Evolutionary conservation across 495 filamentous ascomycete species (phyloP).

Genomic region (Xylaria palmicola): DNA sequence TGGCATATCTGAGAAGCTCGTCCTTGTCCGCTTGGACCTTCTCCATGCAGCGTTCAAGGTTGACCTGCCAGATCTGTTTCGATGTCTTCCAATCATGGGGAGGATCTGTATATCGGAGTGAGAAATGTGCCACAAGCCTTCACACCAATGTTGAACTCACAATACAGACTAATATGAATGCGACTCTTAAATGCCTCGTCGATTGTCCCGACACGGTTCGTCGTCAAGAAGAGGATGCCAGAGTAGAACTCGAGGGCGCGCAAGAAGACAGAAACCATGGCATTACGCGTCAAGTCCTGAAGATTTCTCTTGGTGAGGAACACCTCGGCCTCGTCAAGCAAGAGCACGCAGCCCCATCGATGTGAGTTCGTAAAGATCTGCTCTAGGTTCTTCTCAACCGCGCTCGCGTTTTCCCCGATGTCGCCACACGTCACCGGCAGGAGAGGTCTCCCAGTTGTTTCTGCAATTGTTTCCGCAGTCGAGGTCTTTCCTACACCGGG

Average conservation of each 20-base stretch:
- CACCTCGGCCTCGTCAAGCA: slow-evolving; percentile 77
- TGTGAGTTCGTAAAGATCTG: slow-evolving; percentile 87
- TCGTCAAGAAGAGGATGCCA: slow-evolving; percentile 53
- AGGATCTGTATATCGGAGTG: slow-evolving; percentile 47
- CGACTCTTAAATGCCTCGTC: slow-evolving; percentile 42
- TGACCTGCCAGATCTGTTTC: slow-evolving; percentile 75
- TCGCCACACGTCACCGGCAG: slow-evolving; percentile 85
- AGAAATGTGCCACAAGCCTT: slow-evolving; percentile 27
- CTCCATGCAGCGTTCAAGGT: slow-evolving; percentile 59
- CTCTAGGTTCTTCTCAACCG: slow-evolving; percentile 73
- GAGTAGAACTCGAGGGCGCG: slow-evolving; percentile 59
- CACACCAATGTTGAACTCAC: slow-evolving; percentile 79
- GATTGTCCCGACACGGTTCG: slow-evolving; percentile 42
- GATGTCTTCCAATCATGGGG: slow-evolving; percentile 68
- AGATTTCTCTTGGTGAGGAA: slow-evolving; percentile 75
- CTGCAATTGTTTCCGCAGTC: slow-evolving; percentile 83
- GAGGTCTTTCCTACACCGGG: slow-evolving; percentile 88
- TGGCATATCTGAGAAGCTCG: slow-evolving; percentile 20
- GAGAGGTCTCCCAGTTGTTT: slow-evolving; percentile 76
- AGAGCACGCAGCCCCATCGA: slow-evolving; percentile 78
- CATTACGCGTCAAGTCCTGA: slow-evolving; percentile 74
- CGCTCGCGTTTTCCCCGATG: slow-evolving; percentile 73
- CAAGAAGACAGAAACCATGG: slow-evolving; percentile 72
- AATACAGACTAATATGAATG: slow-evolving; percentile 42
- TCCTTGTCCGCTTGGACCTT: slow-evolving; percentile 39